Evolutionary conservation across 2,329 filamentous ascomycete species (phyloP).

Genomic region (Penicillium sp.): DNA sequence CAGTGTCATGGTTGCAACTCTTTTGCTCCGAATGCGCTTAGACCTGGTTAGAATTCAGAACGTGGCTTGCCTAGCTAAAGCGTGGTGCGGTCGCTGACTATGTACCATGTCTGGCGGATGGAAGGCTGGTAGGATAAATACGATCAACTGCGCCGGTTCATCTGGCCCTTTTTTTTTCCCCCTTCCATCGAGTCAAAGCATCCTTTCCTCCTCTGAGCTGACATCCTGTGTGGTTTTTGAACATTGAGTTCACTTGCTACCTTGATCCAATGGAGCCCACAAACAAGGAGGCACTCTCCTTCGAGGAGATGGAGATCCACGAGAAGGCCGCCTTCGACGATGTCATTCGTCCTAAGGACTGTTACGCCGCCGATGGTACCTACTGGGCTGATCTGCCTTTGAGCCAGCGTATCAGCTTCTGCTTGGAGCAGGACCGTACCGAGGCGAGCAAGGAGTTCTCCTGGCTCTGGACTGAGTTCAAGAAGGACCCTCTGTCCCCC

Average conservation of each 20-base stretch:
- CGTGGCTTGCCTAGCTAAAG: slow-evolving; percentile 1
- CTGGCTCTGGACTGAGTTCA: slow-evolving; percentile 77
- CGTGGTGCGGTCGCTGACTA: background rate
- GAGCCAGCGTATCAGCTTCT: slow-evolving; percentile 72
- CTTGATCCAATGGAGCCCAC: slow-evolving; percentile 19
- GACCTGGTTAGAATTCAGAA: slow-evolving; percentile 5
- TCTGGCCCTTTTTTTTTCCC: background rate
- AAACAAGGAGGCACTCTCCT: slow-evolving; percentile 41
- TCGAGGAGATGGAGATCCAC: slow-evolving; percentile 60
- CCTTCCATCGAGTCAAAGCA: slow-evolving; percentile 3
- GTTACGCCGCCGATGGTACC: slow-evolving; percentile 77
- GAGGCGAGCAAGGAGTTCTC: slow-evolving; percentile 72
- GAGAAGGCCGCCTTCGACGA: slow-evolving; percentile 73
- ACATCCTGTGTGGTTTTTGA: slow-evolving; percentile 3
- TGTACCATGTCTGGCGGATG: background rate
- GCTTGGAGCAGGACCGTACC: slow-evolving; percentile 71
- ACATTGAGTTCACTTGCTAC: slow-evolving; percentile 11
- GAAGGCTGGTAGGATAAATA: slow-evolving; percentile 9
- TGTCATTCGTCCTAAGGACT: slow-evolving; percentile 85
- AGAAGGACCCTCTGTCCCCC: slow-evolving; percentile 82
- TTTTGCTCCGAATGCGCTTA: slow-evolving; percentile 13
- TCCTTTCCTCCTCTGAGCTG: background rate
- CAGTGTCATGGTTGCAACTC: background rate
- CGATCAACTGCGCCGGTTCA: slow-evolving; percentile 1
- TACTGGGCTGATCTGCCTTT: slow-evolving; percentile 93